Conservation (phyloP, 768 basidiomycete genomes). For the Boletus patriciae region DNA sequence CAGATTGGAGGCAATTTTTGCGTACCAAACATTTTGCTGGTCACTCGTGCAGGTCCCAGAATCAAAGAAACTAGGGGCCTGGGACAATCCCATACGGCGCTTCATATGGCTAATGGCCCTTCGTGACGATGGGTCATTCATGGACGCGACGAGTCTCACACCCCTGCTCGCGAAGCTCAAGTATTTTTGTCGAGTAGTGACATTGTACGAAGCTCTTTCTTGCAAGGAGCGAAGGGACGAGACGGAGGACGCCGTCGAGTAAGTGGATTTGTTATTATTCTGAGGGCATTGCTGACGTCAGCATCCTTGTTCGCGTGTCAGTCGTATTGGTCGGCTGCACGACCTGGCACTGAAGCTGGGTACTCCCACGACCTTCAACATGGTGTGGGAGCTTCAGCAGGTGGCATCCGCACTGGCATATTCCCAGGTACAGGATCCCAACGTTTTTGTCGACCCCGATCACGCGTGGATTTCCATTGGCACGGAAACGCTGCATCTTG, state of each 20-base stretch:
- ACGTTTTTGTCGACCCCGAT: neutral
- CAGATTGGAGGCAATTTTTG: neutral
- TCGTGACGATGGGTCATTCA: neutral
- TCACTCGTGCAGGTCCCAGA: neutral
- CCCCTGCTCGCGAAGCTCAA: neutral
- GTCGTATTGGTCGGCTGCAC: neutral
- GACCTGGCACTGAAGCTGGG: neutral
- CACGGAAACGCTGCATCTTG: neutral
- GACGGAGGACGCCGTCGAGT: neutral
- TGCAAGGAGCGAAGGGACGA: neutral
- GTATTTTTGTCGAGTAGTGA: neutral
- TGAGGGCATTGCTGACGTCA: neutral
- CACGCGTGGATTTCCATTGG: constrained; percentile 1
- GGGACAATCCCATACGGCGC: neutral
- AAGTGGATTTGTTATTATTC: neutral
- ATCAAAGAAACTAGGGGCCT: neutral
- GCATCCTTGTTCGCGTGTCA: too few relatives aligned
- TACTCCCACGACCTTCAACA: neutral
- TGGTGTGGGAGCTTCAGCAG: constrained; percentile 11
- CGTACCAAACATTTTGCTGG: constrained; percentile 3
- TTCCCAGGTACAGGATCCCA: constrained; percentile 1
- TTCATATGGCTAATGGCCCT: constrained; percentile 7
- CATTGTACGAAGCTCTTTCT: neutral
- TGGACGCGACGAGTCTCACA: neutral
- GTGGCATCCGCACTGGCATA: neutral